Percentiles rank a stretch among this genome's conserved stretches.
Conservation (phyloP, 2,329 filamentous ascomycete genomes). For the Calonectria multiphialidica region DNA sequence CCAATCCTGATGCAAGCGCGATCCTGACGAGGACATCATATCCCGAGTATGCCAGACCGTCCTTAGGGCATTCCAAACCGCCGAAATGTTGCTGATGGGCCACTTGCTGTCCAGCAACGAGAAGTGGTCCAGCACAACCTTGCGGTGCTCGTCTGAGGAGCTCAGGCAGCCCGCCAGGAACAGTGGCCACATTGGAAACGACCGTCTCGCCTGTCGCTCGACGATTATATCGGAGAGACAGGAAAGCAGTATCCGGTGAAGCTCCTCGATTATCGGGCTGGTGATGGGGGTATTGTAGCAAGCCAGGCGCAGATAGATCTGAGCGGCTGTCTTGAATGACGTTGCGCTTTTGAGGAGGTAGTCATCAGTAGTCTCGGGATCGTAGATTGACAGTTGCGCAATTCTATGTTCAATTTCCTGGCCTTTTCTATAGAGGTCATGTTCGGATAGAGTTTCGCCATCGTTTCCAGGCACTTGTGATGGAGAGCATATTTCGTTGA, state of each 20-base stretch:
- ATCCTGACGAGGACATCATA: constrained; percentile 10
- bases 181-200: constrained; percentile 42
- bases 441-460: constrained; percentile 1
- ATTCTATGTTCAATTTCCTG: constrained; percentile 32
- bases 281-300: constrained; percentile 36
- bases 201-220: constrained; percentile 33
- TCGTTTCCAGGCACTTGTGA: constrained; percentile 9
- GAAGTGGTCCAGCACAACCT: constrained; percentile 35
- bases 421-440: constrained; percentile 22
- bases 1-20: constrained; percentile 32
- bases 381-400: not conserved
- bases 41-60: constrained; percentile 39
- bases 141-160: constrained; percentile 37
- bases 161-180: constrained; percentile 41
- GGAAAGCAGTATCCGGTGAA: constrained; percentile 27
- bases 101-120: constrained; percentile 36
- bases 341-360: constrained; percentile 37
- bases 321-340: constrained; percentile 36
- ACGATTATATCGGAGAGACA: constrained; percentile 37
- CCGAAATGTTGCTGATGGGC: constrained; percentile 41
- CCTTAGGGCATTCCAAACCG: constrained; percentile 37
- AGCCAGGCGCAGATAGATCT: constrained; percentile 39
- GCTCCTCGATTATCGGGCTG: constrained; percentile 25
- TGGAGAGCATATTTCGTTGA: constrained; percentile 37
- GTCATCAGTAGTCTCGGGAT: constrained; percentile 7